Evolutionary conservation across 1,139 yeast species (phyloP), one percentile per base, ranked within the genome.

Genomic region (Chernovozyma aurita): DNA sequence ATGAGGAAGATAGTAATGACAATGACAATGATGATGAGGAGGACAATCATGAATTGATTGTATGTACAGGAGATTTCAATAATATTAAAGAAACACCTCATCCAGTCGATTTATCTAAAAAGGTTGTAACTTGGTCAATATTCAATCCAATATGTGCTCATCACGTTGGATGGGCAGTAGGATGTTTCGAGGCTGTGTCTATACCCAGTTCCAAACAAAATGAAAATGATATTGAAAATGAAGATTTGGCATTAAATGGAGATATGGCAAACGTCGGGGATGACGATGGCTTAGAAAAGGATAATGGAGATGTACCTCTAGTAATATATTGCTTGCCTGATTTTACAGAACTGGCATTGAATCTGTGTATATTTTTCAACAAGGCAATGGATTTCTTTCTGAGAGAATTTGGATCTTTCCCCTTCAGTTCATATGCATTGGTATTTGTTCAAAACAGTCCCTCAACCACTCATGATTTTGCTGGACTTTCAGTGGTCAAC

Each of bases 131-230:
- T 4, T 90, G 90, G 70, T 85, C 86, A 27, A 71, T 92, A 18
- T 82, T 80, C 52, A 85, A 83, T 38, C 95, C 98, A 0, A 85
- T 88, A 0, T 81, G 95, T 34, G 88, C 98, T 0, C 97, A 90
- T 47, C 97, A 90, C 57, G 72, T 94, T n/a, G 97, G 97, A 0
- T 92, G 95, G 82, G 90, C 95, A 0, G 75, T 87, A 2, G 99
- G 98, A 0, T 82, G 95, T 4, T 94, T 92, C 57, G 80, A 80
- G 27, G 70, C 67, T 42, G 70, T 73, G 28, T 75, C 76, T 14
- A 57, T 78, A 30, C 63, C 78, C 15, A 74, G 67, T 15, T 35
- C 39, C 2, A 33, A 49, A 33, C 46, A 72, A 42, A 49, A 52
- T 3, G 75, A 67, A 5, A 20, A 20, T 20, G 72, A 61, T 18